These are phyloP conservation scores for Cryptococcus jaspeensis DNA, from an alignment of 1,284 basidiomycete genomes.

Conservation along the genomic window DNA sequence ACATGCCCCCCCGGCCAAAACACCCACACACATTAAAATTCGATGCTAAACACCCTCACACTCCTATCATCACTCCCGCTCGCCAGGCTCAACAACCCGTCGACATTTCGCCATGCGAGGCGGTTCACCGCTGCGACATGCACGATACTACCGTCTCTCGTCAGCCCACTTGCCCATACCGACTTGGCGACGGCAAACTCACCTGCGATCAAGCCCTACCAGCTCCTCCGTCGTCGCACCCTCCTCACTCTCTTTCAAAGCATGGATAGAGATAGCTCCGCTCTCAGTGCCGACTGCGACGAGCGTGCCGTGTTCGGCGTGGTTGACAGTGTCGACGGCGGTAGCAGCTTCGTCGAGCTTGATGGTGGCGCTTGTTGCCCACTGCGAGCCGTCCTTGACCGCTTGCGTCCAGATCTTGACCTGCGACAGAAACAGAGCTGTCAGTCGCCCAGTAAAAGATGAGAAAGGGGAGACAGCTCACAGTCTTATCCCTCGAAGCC, in stretches of 20 bases:
- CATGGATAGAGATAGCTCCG: constrained; percentile 43
- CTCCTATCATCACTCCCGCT: constrained; percentile 52
- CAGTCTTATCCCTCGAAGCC: constrained; percentile 93
- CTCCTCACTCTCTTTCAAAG: constrained; percentile 7
- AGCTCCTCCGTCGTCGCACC: constrained; percentile 12
- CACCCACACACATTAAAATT: neutral
- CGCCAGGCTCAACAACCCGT: constrained; percentile 38
- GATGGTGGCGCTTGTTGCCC: constrained; percentile 31
- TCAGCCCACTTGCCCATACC: neutral
- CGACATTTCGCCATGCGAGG: constrained; percentile 36
- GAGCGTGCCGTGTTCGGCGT: constrained; percentile 16
- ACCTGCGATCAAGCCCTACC: constrained; percentile 19
- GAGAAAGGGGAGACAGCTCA: constrained; percentile 45
- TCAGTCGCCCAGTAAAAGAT: neutral
- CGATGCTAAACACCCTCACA: constrained; percentile 40
- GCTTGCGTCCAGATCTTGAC: constrained; percentile 41
- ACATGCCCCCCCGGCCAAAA: no score
- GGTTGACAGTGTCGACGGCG: constrained; percentile 36
- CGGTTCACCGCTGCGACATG: constrained; percentile 50
- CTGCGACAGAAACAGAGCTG: constrained; percentile 1
- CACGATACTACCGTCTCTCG: constrained; percentile 24
- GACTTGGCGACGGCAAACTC: constrained; percentile 3
- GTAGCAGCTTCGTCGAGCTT: constrained; percentile 50
- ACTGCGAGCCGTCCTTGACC: constrained; percentile 10
- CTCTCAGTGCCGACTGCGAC: constrained; percentile 52